A percentile compares a stretch with the other conserved stretches of the same genome.
phyloP scores from a whole-genome alignment of 148 eudicot genomes.

The Spergularia marina region DNA sequence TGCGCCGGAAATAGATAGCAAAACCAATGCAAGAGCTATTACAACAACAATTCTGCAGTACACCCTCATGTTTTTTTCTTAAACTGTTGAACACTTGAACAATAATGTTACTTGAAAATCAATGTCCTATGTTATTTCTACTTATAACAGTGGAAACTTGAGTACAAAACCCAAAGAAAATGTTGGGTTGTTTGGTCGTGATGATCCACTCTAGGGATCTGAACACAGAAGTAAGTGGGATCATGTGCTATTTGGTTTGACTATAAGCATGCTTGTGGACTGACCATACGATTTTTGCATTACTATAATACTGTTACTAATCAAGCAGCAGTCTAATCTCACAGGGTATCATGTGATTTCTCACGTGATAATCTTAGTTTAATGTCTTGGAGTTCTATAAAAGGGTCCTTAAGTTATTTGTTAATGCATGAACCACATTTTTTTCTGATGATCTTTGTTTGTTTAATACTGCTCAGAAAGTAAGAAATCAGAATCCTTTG shows the following conservation, averaged over 20 bases:
- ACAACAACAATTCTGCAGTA: slow-evolving; percentile 27
- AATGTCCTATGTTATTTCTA: not conserved
- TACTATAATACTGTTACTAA: not conserved
- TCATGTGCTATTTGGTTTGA: slow-evolving; percentile 60
- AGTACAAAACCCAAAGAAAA: not conserved
- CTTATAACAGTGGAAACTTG: not conserved
- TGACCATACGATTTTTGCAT: slow-evolving; percentile 21
- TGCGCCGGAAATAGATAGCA: slow-evolving; percentile 29
- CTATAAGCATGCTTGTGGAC: slow-evolving; percentile 18
- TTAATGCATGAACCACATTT: slow-evolving; percentile 17
- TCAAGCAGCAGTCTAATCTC: slow-evolving; percentile 20
- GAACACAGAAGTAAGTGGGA: slow-evolving; percentile 35
- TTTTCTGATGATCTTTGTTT: slow-evolving; percentile 18
- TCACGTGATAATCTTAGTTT: slow-evolving; percentile 49
- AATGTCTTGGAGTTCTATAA: slow-evolving; percentile 21
- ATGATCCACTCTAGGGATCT: slow-evolving; percentile 32
- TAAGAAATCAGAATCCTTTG: slow-evolving; percentile 18
- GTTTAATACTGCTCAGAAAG: slow-evolving; percentile 11
- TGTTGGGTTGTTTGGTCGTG: not conserved
- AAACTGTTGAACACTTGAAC: not conserved
- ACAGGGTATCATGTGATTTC: slow-evolving; percentile 48
- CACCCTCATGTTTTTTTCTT: slow-evolving; percentile 30
- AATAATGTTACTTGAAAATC: not conserved
- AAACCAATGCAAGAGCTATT: slow-evolving; percentile 36
- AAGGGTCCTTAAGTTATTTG: not conserved